These are phyloP conservation scores for Phlebiopsis gigantea DNA, from an alignment of 768 basidiomycete genomes.

Conservation along the genomic window DNA sequence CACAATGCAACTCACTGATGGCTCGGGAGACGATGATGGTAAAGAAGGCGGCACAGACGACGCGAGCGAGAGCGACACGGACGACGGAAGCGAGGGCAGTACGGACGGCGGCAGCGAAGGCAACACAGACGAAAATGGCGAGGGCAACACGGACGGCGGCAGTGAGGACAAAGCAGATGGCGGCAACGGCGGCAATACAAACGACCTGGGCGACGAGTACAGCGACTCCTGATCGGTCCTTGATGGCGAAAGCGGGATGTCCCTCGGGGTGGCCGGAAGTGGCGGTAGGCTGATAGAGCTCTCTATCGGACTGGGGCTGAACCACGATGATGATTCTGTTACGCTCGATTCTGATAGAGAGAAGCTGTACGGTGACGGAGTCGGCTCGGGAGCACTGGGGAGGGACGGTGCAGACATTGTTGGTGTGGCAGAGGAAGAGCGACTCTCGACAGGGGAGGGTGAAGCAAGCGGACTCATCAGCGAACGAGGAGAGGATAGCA, in stretches of 20 bases:
- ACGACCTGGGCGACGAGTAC: not conserved
- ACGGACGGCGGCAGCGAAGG: not conserved
- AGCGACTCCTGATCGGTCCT: not conserved
- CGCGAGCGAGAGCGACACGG: not conserved
- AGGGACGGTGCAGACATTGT: constrained; percentile 24
- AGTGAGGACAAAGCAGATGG: not conserved
- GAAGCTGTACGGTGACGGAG: constrained; percentile 6
- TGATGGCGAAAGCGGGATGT: constrained; percentile 3
- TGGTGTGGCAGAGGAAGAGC: not conserved
- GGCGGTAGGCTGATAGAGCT: not conserved
- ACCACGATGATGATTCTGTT: not conserved
- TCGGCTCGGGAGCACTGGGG: constrained; percentile 27
- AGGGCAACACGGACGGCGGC: not conserved
- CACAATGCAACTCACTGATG: constrained; percentile 24
- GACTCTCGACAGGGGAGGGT: not conserved
- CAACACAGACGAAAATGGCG: not conserved
- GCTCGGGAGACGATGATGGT: constrained; percentile 16
- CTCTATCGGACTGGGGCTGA: not conserved
- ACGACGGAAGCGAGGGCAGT: not conserved
- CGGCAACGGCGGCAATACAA: not conserved
- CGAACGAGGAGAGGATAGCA: constrained; percentile 25
- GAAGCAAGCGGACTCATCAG: constrained; percentile 7
- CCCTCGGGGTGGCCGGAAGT: not conserved
- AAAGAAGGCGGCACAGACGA: not conserved
- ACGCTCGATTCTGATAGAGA: not conserved